Evolutionary conservation across 73 alveolate species (phyloP).

Genomic region (Tetrahymena elliotti): DNA sequence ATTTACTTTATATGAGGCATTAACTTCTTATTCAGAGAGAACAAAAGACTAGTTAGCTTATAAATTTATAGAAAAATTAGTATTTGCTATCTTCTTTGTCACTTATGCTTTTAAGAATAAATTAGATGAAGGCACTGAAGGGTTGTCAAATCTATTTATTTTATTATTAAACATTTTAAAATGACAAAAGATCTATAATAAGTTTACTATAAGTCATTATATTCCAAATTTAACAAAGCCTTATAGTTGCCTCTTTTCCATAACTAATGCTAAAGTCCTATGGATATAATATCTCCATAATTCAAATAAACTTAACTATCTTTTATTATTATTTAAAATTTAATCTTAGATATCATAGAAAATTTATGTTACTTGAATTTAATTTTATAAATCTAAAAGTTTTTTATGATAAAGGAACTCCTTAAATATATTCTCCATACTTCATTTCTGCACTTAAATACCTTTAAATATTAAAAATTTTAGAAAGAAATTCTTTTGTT

Average conservation of each 20-base stretch:
- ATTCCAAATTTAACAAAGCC: background rate
- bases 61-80: background rate
- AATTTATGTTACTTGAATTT: background rate
- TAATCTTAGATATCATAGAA: background rate
- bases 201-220: background rate
- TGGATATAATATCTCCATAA: background rate
- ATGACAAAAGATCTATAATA: background rate
- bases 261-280: background rate
- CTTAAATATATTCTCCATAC: background rate
- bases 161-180: background rate
- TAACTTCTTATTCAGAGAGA: background rate
- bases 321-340: background rate
- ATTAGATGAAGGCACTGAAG: background rate
- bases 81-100: background rate
- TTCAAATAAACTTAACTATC: background rate
- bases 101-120: background rate
- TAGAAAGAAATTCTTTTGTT: too few species aligned
- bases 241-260: background rate
- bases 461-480: background rate
- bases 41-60: background rate
- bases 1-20: background rate
- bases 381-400: background rate
- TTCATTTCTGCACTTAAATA: background rate
- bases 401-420: background rate
- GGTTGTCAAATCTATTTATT: background rate